Evolutionary conservation across 495 filamentous ascomycete genomes (phyloP).

Genomic region (Hyphodiscus hymeniophilus): DNA sequence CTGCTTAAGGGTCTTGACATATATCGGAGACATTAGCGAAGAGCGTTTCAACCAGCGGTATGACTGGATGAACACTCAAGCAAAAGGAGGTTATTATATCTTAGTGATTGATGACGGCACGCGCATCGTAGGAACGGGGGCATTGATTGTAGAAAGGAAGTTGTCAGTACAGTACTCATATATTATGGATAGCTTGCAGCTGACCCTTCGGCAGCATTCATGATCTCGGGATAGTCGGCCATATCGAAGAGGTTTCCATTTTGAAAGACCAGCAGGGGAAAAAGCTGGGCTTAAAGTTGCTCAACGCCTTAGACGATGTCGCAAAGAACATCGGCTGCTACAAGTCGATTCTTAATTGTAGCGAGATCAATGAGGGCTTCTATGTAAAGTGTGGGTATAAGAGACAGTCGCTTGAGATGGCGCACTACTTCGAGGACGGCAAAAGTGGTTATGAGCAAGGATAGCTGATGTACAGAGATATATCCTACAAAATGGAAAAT

Average conservation of each 20-base stretch:
- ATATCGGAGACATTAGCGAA: constrained; percentile 75
- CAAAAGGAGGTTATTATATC: constrained; percentile 70
- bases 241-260: constrained; percentile 96
- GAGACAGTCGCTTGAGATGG: constrained; percentile 87
- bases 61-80: constrained; percentile 66
- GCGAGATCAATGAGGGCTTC: constrained; percentile 79
- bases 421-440: constrained; percentile 68
- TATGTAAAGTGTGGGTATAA: constrained; percentile 97
- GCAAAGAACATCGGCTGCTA: constrained; percentile 79
- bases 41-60: constrained; percentile 68
- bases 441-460: constrained; percentile 29
- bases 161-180: constrained; percentile 44
- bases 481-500: no score
- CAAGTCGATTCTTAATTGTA: constrained; percentile 60
- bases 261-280: constrained; percentile 88
- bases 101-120: constrained; percentile 66
- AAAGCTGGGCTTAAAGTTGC: constrained; percentile 82
- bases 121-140: constrained; percentile 75
- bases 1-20: constrained; percentile 84
- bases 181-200: no score
- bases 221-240: constrained; percentile 66
- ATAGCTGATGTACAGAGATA: neutral
- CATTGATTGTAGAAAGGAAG: constrained; percentile 74
- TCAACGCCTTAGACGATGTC: constrained; percentile 82
- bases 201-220: constrained; percentile 48